Percentiles rank a stretch among this genome's conserved stretches.
These are phyloP conservation scores for Talaromyces thailandensis DNA, from an alignment of 495 filamentous ascomycete species.

Conservation along the genomic window DNA sequence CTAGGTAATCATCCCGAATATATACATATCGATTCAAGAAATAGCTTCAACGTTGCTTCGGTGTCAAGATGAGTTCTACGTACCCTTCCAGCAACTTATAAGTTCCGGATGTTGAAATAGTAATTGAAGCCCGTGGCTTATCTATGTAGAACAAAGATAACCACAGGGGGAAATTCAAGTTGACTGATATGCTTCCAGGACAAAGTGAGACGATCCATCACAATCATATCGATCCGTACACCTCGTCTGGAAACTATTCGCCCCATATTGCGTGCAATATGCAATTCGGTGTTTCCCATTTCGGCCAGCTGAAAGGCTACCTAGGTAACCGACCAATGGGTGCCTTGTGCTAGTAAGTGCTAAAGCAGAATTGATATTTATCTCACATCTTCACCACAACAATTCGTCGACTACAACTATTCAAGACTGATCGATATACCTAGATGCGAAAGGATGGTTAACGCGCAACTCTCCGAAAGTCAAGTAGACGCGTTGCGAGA, in stretches of 20 bases:
- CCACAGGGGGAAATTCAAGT: no score
- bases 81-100: neutral
- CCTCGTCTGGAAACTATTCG: neutral
- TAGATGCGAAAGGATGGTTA: neutral
- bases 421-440: neutral
- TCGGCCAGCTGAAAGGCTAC: neutral
- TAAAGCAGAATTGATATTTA: neutral
- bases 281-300: neutral
- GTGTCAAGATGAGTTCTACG: neutral
- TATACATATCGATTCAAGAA: no score
- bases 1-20: no score
- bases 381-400: neutral
- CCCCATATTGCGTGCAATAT: neutral
- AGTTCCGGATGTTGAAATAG: neutral
- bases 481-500: neutral
- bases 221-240: neutral
- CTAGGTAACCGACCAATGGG: neutral
- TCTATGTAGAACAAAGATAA: neutral
- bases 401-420: neutral
- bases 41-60: no score
- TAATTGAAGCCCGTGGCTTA: neutral
- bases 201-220: no score
- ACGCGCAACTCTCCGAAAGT: neutral
- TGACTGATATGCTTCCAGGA: no score
- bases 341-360: neutral